Conservation (phyloP, 1,284 basidiomycete species). For the Apiotrichum sp. region DNA sequence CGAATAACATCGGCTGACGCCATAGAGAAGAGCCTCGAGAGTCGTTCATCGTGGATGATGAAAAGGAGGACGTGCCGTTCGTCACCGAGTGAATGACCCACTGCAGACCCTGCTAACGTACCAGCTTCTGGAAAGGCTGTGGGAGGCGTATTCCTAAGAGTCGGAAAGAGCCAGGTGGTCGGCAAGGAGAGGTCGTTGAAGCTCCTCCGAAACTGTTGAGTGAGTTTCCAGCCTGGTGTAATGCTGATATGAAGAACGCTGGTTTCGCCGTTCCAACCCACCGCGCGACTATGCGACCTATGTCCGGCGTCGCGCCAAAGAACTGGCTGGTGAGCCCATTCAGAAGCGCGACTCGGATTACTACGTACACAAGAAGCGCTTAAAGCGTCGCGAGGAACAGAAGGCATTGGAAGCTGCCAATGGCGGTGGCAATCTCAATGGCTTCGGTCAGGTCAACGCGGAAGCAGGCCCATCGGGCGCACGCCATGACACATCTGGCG, state of each 20-base stretch:
- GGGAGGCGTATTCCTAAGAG: constrained; percentile 4
- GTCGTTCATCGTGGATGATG: constrained; percentile 6
- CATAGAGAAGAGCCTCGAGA: constrained; percentile 14
- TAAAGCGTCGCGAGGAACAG: background rate
- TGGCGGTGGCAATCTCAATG: background rate
- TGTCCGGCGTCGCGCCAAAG: constrained; percentile 21
- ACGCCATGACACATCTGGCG: background rate
- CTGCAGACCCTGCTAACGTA: too few species aligned
- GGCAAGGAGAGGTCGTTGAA: constrained; percentile 16
- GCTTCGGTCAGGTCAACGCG: background rate
- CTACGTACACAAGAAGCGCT: constrained; percentile 19
- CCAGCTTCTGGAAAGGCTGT: constrained; percentile 22
- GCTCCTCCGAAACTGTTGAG: constrained; percentile 19
- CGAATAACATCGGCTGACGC: background rate
- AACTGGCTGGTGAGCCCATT: constrained; percentile 9
- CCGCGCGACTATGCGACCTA: constrained; percentile 21
- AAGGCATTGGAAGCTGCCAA: background rate
- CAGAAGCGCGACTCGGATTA: constrained; percentile 31
- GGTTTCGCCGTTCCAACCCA: constrained; percentile 16
- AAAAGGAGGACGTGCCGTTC: constrained; percentile 4
- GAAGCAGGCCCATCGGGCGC: background rate
- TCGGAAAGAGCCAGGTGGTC: constrained; percentile 16
- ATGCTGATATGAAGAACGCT: constrained; percentile 13
- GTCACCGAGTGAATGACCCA: constrained; percentile 9
- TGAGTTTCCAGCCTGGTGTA: constrained; percentile 7